Evolutionary conservation across 805 yeast species (phyloP).

Genomic region (Starmerella apis): DNA sequence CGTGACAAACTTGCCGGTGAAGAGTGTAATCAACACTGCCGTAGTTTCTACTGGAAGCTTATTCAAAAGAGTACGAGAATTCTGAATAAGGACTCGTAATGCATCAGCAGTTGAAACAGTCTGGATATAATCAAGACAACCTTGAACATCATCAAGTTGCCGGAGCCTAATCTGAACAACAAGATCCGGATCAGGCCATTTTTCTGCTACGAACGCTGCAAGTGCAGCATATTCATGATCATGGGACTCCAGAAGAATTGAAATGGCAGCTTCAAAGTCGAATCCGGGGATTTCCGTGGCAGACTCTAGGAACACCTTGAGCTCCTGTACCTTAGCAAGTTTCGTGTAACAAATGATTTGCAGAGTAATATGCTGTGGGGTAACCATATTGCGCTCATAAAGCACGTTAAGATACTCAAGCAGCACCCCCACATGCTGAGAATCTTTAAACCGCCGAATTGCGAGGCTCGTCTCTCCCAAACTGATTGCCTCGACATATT

Average conservation of each 20-base stretch:
- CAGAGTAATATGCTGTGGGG: constrained; percentile 72
- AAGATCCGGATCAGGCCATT: constrained; percentile 58
- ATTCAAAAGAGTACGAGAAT: constrained; percentile 55
- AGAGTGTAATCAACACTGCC: constrained; percentile 67
- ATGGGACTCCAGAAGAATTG: constrained; percentile 42
- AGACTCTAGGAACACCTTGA: constrained; percentile 46
- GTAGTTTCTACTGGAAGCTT: constrained; percentile 71
- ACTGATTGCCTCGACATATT: constrained; percentile 52
- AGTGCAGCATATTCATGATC: constrained; percentile 58
- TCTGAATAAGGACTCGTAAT: constrained; percentile 55
- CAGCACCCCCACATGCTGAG: constrained; percentile 56
- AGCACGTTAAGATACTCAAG: constrained; percentile 55
- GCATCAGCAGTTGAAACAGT: constrained; percentile 68
- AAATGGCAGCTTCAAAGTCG: constrained; percentile 57
- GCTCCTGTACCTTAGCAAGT: constrained; percentile 47
- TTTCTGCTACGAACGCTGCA: constrained; percentile 60
- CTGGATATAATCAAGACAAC: constrained; percentile 54
- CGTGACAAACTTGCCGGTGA: constrained; percentile 72
- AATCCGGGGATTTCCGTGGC: constrained; percentile 37
- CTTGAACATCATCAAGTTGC: constrained; percentile 50
- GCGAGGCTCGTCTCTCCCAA: constrained; percentile 60
- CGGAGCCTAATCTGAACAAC: constrained; percentile 67
- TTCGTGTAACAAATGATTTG: constrained; percentile 72
- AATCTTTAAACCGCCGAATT: constrained; percentile 67
- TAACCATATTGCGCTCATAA: constrained; percentile 45